Conservation (phyloP, 163 green algal genomes). For the Chlorella variabilis region DNA sequence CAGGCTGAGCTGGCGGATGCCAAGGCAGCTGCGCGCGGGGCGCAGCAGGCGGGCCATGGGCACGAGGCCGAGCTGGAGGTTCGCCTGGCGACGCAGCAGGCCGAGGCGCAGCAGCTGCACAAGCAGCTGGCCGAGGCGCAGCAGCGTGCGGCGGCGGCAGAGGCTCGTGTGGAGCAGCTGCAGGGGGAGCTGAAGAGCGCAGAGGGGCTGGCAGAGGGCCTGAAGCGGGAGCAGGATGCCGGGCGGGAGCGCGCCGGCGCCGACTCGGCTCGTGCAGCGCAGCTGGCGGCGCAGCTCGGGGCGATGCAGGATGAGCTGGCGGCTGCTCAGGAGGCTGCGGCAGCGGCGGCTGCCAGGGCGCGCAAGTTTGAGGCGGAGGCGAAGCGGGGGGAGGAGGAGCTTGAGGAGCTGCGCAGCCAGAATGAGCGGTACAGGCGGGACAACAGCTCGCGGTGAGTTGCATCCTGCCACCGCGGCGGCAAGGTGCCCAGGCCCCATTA, state of each 20-base stretch:
- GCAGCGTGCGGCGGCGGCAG: not conserved
- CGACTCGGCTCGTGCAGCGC: not conserved
- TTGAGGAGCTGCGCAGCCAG: conserved; percentile 19
- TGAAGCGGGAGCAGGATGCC: conserved; percentile 12
- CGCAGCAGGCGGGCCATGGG: not conserved
- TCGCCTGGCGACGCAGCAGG: conserved; percentile 13
- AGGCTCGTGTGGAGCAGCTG: not conserved
- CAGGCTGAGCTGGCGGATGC: conserved; percentile 23
- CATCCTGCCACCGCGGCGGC: too few relatives aligned
- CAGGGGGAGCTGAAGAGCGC: not conserved
- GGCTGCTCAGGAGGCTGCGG: conserved; percentile 26
- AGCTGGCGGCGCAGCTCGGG: conserved; percentile 18
- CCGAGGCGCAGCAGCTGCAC: not conserved
- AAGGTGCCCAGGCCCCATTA: too few relatives aligned
- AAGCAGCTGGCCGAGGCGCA: not conserved
- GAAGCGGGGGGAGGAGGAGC: conserved; percentile 8
- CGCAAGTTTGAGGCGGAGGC: conserved; percentile 9
- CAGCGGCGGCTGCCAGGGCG: not conserved
- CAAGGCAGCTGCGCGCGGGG: not conserved
- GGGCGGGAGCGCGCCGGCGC: not conserved
- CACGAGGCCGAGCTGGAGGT: conserved; percentile 7
- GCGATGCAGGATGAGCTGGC: conserved; percentile 9
- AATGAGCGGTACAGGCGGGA: not conserved
- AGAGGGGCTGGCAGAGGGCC: not conserved
- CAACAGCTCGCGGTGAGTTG: not conserved